A percentile compares a stretch with the other conserved stretches of the same genome.
These are phyloP conservation scores for Candida ortonii DNA, from an alignment of 805 yeast species.

Conservation along the genomic window DNA sequence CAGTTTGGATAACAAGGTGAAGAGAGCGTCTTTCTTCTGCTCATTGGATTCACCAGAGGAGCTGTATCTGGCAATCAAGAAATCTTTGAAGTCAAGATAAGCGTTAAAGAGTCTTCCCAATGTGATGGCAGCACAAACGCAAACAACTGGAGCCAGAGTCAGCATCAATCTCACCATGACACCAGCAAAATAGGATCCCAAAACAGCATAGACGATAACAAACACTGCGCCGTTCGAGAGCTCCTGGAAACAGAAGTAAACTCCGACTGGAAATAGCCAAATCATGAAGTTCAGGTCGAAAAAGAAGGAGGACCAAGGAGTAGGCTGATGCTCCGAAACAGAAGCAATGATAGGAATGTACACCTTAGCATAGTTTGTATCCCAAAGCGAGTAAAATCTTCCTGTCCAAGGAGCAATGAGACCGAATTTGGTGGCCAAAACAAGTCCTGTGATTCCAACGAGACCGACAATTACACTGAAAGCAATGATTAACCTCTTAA, in stretches of 20 bases:
- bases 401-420: conserved; percentile 99
- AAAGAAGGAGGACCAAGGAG: conserved; percentile 99
- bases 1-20: conserved; percentile 51
- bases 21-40: conserved; percentile 13
- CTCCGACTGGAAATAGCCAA: conserved; percentile 99
- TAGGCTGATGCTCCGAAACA: conserved; percentile 98
- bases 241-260: conserved; percentile 85
- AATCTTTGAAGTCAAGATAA: conserved; percentile 59
- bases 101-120: conserved; percentile 79
- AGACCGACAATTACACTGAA: conserved; percentile 54
- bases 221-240: conserved; percentile 89
- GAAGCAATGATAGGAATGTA: conserved; percentile 99
- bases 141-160: conserved; percentile 92
- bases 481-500: conserved; percentile 63
- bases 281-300: conserved; percentile 89
- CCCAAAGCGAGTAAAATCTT: conserved; percentile 97
- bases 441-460: conserved; percentile 68
- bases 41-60: conserved; percentile 10
- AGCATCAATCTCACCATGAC: conserved; percentile 98
- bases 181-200: conserved; percentile 96
- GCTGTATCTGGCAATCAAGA: conserved; percentile 12
- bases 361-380: conserved; percentile 93
- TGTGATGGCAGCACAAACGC: conserved; percentile 90
- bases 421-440: conserved; percentile 82
- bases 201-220: conserved; percentile 85